Base-by-base conservation (phyloP, 1,139 yeast genomes). In the Yamadazyma blattariae region DNA sequence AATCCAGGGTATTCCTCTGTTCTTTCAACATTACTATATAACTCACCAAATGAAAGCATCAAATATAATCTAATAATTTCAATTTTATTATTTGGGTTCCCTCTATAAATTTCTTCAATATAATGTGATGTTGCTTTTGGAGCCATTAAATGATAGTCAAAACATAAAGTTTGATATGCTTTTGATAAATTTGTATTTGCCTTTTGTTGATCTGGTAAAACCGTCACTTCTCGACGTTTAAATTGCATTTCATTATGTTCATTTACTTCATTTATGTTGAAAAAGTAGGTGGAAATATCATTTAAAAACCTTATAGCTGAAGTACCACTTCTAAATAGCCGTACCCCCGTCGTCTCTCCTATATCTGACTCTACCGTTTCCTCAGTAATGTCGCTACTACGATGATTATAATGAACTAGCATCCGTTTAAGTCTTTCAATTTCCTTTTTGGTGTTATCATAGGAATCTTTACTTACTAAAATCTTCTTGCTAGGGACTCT, bases 61-160 rank as follows among this genome's bases (percentile, higher is more conserved):
- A 28, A 28, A 14, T 12, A 19, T n/a, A 28, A 21, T 5, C 30
- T n/a, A 9, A 28, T 21, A 12, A 28, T 19, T 21, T 28, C 30
- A 7, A 28, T 13, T 11, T n/a, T 20, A 28, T 28, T 18, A 14
- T 12, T 21, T 20, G 8, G 10, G n/a, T 8, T 8, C 3, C 25
- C 24, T 7, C 20, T 19, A 20, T 28, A 28, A 12, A 28, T 28
- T 10, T 16, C 25, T 14, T 28, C 30, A 17, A 28, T 28, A 21
- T 19, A n/a, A 6, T 28, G 13, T 4, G 30, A 19, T 5, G 30
- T 28, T 11, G 15, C 17, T 14, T 28, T 28, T 5, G 30, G 30
- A 3, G 30, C 24, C 30, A 28, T 28, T 20, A 28, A 21, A 20
- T 28, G 30, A 13, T 28, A 28, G 25, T 28, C 30, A 21, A 28